Base-by-base conservation (phyloP, 805 yeast genomes). In the Suhomyces pyralidae region DNA sequence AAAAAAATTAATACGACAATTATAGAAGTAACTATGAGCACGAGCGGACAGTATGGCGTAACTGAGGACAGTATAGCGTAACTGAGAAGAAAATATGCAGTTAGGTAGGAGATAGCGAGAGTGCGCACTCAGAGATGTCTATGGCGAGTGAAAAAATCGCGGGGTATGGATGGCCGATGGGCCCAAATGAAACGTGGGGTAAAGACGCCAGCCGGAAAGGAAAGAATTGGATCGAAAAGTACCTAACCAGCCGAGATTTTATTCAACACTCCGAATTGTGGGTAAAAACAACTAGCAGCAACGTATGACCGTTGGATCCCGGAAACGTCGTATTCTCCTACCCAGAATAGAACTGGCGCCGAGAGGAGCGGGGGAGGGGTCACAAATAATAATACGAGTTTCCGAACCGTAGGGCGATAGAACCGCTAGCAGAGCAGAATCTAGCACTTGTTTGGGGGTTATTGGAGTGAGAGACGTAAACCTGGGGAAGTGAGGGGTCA, bases 401-500 rank as follows among this genome's bases (percentile, higher is more conserved):
- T 7, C 36, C 17, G 30, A 45, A 45, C 46, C 46, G 46, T 44
- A 26, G 36, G 46, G 46, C 46, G 34, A 44, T 44, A 26, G 34
- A 44, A 24, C 24, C 42, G 30, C 46, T 26, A 17, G 28, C 28
- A n/a, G 45, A 24, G 17, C 45, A n/a, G 45, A 42, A 20, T 8
- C 20, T 5, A 20, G 14, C 14, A 20, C 45, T 10, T 17, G 14
- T 17, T n/a, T 9, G 42, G 7, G 7, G 15, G 24, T 19, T 38
- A 10, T 38, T 10, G 24, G 42, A 8, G 24, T 10, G 9, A 10
- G 1, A 38, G 42, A 17, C 20, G 26, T 48, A 50, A 50, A 50
- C 42, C 52, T 45, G 52, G 52, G 51, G 52, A 45, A 45, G 48
- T 45, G 48, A 32, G 48, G 48, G 32, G 42, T 38, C 42, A 17